Conservation (phyloP, 768 basidiomycete genomes). For the Cyclocybe aegerita region DNA sequence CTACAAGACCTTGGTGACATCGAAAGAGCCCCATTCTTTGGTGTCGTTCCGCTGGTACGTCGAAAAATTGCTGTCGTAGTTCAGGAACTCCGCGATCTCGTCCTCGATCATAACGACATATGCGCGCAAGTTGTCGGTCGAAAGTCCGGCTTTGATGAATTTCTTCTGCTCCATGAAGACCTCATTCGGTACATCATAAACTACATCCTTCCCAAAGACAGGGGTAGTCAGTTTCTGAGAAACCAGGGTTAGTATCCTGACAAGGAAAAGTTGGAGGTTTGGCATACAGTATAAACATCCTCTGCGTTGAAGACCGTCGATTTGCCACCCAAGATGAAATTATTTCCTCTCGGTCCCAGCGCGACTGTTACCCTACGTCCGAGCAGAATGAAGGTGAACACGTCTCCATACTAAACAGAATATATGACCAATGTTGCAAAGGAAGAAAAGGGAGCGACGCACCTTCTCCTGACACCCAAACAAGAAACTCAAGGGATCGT, state of each 20-base stretch:
- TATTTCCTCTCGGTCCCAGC: conserved; percentile 88
- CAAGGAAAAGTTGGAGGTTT: background rate
- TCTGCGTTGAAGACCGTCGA: conserved; percentile 91
- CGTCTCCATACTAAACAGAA: conserved; percentile 76
- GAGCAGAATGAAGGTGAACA: conserved; percentile 94
- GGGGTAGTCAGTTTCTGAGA: conserved; percentile 86
- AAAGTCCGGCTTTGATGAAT: conserved; percentile 95
- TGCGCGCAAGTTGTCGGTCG: conserved; percentile 84
- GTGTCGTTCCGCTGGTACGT: conserved; percentile 62
- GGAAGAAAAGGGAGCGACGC: conserved; percentile 2
- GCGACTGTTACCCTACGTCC: conserved; percentile 91
- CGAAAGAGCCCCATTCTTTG: conserved; percentile 79
- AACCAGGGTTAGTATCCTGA: conserved; percentile 3
- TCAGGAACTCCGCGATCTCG: conserved; percentile 72
- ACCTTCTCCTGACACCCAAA: conserved; percentile 79
- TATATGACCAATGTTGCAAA: background rate
- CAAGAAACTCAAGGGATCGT: conserved; percentile 91
- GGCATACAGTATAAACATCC: conserved; percentile 86
- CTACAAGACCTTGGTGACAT: conserved; percentile 67
- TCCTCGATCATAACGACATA: conserved; percentile 83
- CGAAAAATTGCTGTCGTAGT: conserved; percentile 60
- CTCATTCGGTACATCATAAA: conserved; percentile 96
- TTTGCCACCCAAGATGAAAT: conserved; percentile 93
- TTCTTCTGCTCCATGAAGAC: conserved; percentile 99
- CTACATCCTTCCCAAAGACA: conserved; percentile 95